Base-by-base conservation (phyloP, 108 stramenopile species). In the Fragilaria radians region DNA sequence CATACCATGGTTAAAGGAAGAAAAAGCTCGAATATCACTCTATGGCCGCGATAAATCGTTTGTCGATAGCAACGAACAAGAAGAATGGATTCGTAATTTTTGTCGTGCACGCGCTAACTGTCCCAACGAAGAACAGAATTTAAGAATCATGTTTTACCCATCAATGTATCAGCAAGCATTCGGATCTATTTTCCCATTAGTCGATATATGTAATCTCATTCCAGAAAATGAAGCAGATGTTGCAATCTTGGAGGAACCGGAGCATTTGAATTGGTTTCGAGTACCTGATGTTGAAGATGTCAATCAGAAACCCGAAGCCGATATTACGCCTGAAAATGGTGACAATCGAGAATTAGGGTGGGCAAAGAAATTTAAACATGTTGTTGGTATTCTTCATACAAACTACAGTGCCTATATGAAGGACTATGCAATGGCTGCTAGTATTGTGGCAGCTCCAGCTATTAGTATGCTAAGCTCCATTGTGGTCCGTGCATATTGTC, bases 351-450 rank as follows among this genome's bases (percentile, higher is more conserved):
- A 32, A 34, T 57, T 48, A 42, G 80, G 60, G 59, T 97, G 95
- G 97, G 85, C 86, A 27, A 53, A 74, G 28, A 88, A 93, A 47
- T 97, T 96, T 70, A 78, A 79, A 27, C 86, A 89, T 65, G 91
- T 93, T n/a, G 91, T 95, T 9, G 94, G 94, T 26, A 83, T 95
- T 52, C 72, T 95, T 21, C 94, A 95, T 54, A 95, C 94, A 5
- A 93, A 95, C 60, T 95, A 95, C 74, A 83, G 84, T 64, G 81
- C 74, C 2, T 95, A 95, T 56, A 83, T 85, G 23, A 66, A 72
- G 25, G 86, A 93, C 45, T 48, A 61, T 24, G 46, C 25, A 26
- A 67, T 67, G 56, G 32, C 31, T 22, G 22, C 24, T 7, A 28
- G 18, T 1, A 46, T 59, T 28, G 14, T 45, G 50, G 32, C 33